Base-by-base conservation (phyloP, 1,284 basidiomycete genomes). In the Amylostereum areolatum region DNA sequence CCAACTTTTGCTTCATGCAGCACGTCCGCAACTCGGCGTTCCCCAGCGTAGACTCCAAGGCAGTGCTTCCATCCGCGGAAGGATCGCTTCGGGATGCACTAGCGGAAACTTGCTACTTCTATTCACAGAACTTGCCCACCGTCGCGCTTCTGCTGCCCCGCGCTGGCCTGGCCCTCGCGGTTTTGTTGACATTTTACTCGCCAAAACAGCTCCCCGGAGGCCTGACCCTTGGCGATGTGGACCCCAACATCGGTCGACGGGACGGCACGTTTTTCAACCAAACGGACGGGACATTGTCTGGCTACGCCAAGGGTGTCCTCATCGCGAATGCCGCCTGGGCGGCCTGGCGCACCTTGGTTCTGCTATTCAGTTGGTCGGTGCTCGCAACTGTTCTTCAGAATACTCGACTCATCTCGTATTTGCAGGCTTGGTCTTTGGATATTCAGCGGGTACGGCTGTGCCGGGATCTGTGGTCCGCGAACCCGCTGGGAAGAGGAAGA, bases 401-500 rank as follows among this genome's bases (percentile, higher is more conserved):
- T 29, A 27, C 49, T 45, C 28, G 6, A 35, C 27, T 33, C 25
- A 36, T 30, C n/a, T 36, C 24, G 28, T n/a, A 25, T 43, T 8
- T 46, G 46, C 27, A 89, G 83, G 75, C 61, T 85, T 39, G 83
- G 83, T 35, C 72, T 93, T 18, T 92, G 87, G 86, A 63, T 85
- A 51, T 64, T 85, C 53, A 85, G 81, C 48, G 85, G 84, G 44
- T 77, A 89, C 54, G 77, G 77, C 53, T 89, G 84, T 50, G 87
- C 78, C 45, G 88, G 89, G 27, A 63, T 90, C n/a, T 89, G 86
- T 62, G 89, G 89, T 45, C 89, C 89, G 8, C 78, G 86, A 25
- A 80, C 81, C 60, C 74, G 84, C 54, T 89, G 87, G 89, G 87
- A 90, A 61, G 88, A 90, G 66, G 79, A 83, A 51, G 81, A 82